Percentiles rank a stretch among this genome's conserved stretches.
Evolutionary conservation across 257 asterid species (phyloP).

Genomic region (Nemophila menziesii): DNA sequence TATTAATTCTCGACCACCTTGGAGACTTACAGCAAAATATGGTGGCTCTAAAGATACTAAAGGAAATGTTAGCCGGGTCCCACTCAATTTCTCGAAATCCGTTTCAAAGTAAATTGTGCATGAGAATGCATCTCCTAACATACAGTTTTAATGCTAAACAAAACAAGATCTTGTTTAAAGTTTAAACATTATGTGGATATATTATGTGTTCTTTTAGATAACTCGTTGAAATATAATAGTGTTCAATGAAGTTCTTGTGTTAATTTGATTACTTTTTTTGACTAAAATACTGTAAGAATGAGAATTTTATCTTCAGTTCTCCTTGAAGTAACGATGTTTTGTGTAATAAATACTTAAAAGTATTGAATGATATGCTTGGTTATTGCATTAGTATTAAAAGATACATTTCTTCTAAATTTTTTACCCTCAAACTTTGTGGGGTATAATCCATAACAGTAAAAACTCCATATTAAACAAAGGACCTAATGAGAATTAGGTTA

Average conservation of each 20-base stretch:
- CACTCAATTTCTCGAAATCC: conserved; percentile 23
- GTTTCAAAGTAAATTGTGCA: conserved; percentile 14
- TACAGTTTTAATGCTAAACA: conserved; percentile 21
- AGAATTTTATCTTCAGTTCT: background rate
- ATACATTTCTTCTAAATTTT: background rate
- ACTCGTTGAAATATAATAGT: background rate
- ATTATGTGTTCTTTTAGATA: background rate
- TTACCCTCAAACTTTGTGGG: background rate
- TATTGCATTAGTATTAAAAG: background rate
- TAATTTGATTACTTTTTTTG: no score
- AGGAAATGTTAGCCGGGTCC: conserved; percentile 18
- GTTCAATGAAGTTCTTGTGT: background rate
- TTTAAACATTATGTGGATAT: background rate
- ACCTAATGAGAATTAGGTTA: conserved; percentile 18
- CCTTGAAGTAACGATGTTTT: background rate
- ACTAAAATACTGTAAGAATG: no score
- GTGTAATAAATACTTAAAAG: background rate
- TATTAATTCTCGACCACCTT: conserved; percentile 35
- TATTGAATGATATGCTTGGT: no score
- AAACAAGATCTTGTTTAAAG: background rate
- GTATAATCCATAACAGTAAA: conserved; percentile 15
- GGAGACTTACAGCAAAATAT: conserved; percentile 43
- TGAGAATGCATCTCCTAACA: conserved; percentile 60
- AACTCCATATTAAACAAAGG: conserved; percentile 17
- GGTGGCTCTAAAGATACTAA: conserved; percentile 23